phyloP scores from a whole-genome alignment of 208 protist genomes.

The Leishmania amazonensis region DNA sequence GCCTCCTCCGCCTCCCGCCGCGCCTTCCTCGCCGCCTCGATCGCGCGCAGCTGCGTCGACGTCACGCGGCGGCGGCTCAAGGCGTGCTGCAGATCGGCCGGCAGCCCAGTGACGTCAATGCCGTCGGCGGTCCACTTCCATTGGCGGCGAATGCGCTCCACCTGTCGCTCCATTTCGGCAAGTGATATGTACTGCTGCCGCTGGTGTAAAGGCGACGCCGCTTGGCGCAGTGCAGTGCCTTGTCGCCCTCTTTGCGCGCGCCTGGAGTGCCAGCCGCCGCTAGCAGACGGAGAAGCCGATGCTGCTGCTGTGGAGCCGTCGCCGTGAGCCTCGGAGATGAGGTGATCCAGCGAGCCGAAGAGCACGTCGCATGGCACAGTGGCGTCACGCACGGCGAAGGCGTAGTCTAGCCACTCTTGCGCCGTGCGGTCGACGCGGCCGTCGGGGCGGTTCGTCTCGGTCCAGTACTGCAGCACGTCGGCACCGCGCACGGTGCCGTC shows the following conservation, averaged over 20 bases:
- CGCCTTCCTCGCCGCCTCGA: constrained; percentile 42
- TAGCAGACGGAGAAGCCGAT: background rate
- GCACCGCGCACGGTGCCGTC: constrained; percentile 50
- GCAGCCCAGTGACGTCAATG: constrained; percentile 82
- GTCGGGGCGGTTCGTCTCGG: constrained; percentile 74
- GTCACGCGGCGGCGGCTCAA: constrained; percentile 72
- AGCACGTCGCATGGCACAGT: constrained; percentile 73
- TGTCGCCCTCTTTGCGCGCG: background rate
- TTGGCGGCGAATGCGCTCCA: constrained; percentile 50
- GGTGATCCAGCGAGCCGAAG: constrained; percentile 63
- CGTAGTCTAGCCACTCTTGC: constrained; percentile 78
- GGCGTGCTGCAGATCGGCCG: constrained; percentile 56
- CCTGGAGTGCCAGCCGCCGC: background rate
- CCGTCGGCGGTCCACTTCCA: constrained; percentile 64
- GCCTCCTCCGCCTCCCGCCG: constrained; percentile 28
- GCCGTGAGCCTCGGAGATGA: constrained; percentile 23
- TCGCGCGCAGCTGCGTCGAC: constrained; percentile 53
- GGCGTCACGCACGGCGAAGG: constrained; percentile 37
- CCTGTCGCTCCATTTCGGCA: constrained; percentile 67
- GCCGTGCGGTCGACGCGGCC: constrained; percentile 50
- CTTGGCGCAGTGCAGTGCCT: background rate
- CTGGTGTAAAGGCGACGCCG: background rate
- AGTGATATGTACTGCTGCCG: constrained; percentile 47
- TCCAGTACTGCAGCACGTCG: constrained; percentile 82
- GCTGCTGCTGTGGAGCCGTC: background rate